These are phyloP conservation scores for Rhynchosporium secalis DNA, from an alignment of 2,329 filamentous ascomycete species.

Conservation along the genomic window DNA sequence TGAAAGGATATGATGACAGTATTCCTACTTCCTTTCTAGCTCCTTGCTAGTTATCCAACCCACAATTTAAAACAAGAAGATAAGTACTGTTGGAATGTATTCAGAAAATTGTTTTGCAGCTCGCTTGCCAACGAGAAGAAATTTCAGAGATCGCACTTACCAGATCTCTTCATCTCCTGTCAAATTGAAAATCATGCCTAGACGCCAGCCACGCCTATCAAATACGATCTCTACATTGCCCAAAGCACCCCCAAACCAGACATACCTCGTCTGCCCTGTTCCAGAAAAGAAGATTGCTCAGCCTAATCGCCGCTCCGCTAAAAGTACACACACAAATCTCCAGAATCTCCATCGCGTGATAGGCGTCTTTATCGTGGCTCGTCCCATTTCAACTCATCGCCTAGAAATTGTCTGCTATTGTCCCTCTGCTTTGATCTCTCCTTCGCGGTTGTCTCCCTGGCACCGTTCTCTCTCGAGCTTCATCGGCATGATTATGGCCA, in stretches of 20 bases:
- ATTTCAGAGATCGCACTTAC: not conserved
- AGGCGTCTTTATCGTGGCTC: constrained; percentile 1
- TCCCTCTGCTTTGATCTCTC: constrained; percentile 25
- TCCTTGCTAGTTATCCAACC: no score
- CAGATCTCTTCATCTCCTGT: constrained; percentile 2
- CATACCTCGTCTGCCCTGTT: not conserved
- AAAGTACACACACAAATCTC: constrained; percentile 25
- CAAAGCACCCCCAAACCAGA: constrained; percentile 14
- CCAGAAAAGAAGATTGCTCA: not conserved
- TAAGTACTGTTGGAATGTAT: not conserved
- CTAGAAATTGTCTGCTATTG: not conserved
- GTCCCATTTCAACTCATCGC: not conserved
- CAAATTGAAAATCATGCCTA: constrained; percentile 2
- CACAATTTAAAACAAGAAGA: no score
- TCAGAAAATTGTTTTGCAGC: not conserved
- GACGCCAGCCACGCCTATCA: constrained; percentile 15
- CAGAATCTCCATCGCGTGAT: constrained; percentile 2
- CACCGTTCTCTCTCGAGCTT: constrained; percentile 53
- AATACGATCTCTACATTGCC: constrained; percentile 12
- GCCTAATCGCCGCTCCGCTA: constrained; percentile 13
- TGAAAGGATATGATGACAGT: no score
- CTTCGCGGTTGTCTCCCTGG: constrained; percentile 35
- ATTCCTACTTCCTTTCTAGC: no score
- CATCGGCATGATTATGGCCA: constrained; percentile 57
- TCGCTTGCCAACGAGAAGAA: not conserved